Percentiles rank a stretch among this genome's conserved stretches.
phyloP scores from a whole-genome alignment of 768 basidiomycete species.

The Ephemerocybe angulata region DNA sequence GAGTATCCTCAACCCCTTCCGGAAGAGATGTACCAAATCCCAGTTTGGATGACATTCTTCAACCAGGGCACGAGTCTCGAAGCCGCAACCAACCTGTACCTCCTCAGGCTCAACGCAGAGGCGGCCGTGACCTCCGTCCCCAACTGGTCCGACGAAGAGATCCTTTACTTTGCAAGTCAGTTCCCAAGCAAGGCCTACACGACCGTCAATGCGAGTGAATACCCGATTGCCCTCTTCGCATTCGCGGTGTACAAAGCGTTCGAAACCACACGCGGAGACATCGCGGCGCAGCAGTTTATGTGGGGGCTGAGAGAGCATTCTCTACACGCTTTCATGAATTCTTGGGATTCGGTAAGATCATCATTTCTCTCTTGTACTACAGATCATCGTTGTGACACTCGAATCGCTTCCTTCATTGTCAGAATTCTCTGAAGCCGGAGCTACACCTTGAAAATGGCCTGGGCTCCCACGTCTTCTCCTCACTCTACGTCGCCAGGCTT shows the following conservation, averaged over 20 bases:
- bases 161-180: background rate
- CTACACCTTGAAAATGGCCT: background rate
- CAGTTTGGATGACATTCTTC: background rate
- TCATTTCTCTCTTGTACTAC: background rate
- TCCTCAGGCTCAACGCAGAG: background rate
- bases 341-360: conserved; percentile 1
- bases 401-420: background rate
- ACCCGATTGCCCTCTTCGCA: background rate
- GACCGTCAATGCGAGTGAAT: background rate
- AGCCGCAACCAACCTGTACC: background rate
- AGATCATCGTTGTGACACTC: background rate
- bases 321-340: background rate
- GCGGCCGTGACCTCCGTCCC: background rate
- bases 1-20: background rate
- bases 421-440: background rate
- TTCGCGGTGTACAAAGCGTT: background rate
- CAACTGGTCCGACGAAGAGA: background rate
- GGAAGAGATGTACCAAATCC: background rate
- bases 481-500: conserved; percentile 1
- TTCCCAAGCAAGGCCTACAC: background rate
- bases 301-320: background rate
- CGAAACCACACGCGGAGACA: background rate
- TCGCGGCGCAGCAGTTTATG: background rate
- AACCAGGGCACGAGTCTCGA: background rate
- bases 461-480: background rate